Evolutionary conservation across 2,329 filamentous ascomycete species (phyloP), one percentile per base, ranked within the genome.

Genomic region (Penicillium concentricum): DNA sequence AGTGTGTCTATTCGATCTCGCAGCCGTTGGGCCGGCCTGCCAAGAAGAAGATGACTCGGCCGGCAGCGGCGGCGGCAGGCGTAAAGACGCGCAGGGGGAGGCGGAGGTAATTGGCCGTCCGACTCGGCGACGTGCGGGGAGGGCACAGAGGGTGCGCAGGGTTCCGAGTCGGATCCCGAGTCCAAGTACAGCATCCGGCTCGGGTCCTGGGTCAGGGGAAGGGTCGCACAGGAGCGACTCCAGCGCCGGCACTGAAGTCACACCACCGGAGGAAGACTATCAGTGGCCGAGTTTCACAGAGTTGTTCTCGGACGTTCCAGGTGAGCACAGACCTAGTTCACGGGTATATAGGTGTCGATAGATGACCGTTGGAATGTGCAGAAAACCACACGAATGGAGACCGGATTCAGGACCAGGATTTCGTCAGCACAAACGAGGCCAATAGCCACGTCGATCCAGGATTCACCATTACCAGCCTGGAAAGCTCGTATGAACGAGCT

Each of bases 1-100:
- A 66, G 4, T 74, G 72, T 30, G 60, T 74, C 22, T 74, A 74
- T 51, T 74, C 72, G 43, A 67, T 74, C 39, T 74, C 72, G 9
- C 63, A 71, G 12, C 69, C 71, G 15, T 47, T 74, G 4, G 72
- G 72, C 15, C 59, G 72, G 32, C 72, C 72, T 1, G 69, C 71
- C 1, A 74, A 73, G 52, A 73, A 69, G 49, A 69, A 62, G 56
- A 62, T 64, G 22, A 32, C 32, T 12, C 51, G 51, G n/a, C 22
- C 46, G 7, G 35, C 18, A 13, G 12, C 32, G 12, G 24, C 32
- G 16, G 39, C 24, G 5, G 16, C 26, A 28, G 20, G 28, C 12
- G 20, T 24, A 1, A 37, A 39, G 15, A 8, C 18, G 28, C 39
- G 35, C 43, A 49, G 12, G 20, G 26, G n/a, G 35, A 16, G 32